Base-by-base conservation (phyloP, 176 grass and related monocot genomes). In the Oryza rufipogon region DNA sequence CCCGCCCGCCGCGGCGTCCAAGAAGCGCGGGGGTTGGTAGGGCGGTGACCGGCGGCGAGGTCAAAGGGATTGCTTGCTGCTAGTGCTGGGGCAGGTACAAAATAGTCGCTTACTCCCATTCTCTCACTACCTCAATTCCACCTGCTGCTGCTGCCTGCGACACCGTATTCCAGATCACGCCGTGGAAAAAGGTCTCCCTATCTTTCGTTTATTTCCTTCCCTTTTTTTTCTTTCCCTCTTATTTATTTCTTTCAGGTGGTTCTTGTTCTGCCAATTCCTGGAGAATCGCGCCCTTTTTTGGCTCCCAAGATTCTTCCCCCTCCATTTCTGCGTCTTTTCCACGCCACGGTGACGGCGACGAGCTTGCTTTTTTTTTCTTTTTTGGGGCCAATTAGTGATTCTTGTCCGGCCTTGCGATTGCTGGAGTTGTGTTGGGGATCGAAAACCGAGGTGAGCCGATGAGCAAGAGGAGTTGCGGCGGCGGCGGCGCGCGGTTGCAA, bases 241-340 rank as follows among this genome's bases (percentile, higher is more conserved):
- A 30, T 30, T 46, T 6, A 26, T 39, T 83, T 80, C 84, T 79
- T 79, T 80, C 84, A 90, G 84, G 68, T 81, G 85, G 70, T 83
- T 70, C 75, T 64, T 74, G 68, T 1, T 32, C 20, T 36, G 73
- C 58, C 34, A 80, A 80, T 82, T 85, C 46, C 47, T 28, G 68
- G 2, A 25, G 75, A 56, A 78, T 8, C 41, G 3, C 68, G 4
- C 41, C 71, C 49, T 82, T 34, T 82, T 66, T 33, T 1, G 3
- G 17, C 39, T 1, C 25, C 25, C 79, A 10, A 83, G 80, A 87
- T 90, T 82, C 80, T 64, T 52, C 70, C 19, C 19, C 44, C 49
- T 28, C 45, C 30, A 28, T 42, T 39, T 86, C 84, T 39, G 88
- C 88, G 76, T 90, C 80, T 32, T 63, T 83, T 83, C 39, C 88